Evolutionary conservation across 2,329 filamentous ascomycete species (phyloP).

Genomic region (Botrytis fabae): DNA sequence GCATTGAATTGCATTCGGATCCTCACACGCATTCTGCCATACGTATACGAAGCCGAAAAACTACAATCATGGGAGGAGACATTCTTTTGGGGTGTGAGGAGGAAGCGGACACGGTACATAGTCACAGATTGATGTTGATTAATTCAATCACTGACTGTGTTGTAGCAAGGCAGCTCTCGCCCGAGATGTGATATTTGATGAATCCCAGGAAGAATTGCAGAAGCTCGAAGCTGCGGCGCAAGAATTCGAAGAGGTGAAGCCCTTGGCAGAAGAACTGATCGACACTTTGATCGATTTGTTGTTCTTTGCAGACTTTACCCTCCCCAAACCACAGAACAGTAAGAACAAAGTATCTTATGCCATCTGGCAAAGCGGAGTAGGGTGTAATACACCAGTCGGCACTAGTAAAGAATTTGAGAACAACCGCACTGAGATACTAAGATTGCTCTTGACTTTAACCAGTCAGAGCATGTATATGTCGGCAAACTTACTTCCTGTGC

Average conservation of each 20-base stretch:
- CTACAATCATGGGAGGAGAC: constrained; percentile 83
- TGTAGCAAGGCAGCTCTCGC: constrained; percentile 61
- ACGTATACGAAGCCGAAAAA: constrained; percentile 84
- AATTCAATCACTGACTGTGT: constrained; percentile 28
- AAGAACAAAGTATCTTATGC: constrained; percentile 85
- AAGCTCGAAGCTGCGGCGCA: constrained; percentile 51
- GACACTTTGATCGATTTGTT: constrained; percentile 86
- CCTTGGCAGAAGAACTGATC: constrained; percentile 87
- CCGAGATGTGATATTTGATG: constrained; percentile 83
- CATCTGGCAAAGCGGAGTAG: constrained; percentile 98
- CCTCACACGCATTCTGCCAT: constrained; percentile 85
- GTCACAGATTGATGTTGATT: background rate
- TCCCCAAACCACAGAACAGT: constrained; percentile 69
- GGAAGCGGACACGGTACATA: constrained; percentile 59
- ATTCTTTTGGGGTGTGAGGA: constrained; percentile 85
- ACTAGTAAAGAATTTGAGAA: constrained; percentile 91
- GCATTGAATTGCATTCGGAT: constrained; percentile 95
- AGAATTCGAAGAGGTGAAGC: constrained; percentile 79
- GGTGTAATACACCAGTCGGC: constrained; percentile 84
- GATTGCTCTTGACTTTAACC: constrained; percentile 79
- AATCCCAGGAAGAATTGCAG: constrained; percentile 58
- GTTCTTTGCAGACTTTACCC: constrained; percentile 88
- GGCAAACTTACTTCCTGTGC: constrained; percentile 73
- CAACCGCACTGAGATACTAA: constrained; percentile 86
- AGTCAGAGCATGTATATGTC: constrained; percentile 94